phyloP scores from a whole-genome alignment of 306 rosid species.

The Pterocarpus macrocarpus region DNA sequence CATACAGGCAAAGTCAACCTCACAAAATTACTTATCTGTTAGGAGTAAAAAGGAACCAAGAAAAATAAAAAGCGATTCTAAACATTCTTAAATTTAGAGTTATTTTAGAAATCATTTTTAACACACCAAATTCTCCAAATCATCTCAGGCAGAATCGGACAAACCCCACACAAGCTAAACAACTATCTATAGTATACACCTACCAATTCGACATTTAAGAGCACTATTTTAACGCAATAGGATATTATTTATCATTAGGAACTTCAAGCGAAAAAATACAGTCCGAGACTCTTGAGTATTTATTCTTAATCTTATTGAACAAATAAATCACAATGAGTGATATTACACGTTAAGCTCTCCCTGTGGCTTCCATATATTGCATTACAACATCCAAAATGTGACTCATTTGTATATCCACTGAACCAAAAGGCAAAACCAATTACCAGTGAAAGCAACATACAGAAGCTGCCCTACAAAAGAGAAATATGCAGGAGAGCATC shows the following conservation, averaged over 20 bases:
- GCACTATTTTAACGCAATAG: neutral
- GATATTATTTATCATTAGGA: neutral
- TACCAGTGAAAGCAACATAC: neutral
- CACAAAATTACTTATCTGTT: conserved; percentile 20
- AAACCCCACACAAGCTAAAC: conserved; percentile 9
- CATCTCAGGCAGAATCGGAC: conserved; percentile 12
- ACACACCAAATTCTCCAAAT: conserved; percentile 18
- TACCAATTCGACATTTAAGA: neutral
- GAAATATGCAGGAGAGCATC: neutral
- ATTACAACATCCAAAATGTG: neutral
- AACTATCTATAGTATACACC: conserved; percentile 6
- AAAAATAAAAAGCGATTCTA: neutral
- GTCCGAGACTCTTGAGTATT: neutral
- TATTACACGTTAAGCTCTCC: neutral
- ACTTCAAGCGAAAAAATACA: conserved; percentile 6
- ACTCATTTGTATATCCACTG: conserved; percentile 7
- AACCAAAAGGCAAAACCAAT: neutral
- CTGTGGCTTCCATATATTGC: neutral
- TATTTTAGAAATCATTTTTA: too few species aligned
- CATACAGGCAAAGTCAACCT: conserved; percentile 38
- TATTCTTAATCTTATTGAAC: neutral
- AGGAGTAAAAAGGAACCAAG: conserved; percentile 17
- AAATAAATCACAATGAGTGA: neutral
- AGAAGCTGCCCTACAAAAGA: neutral
- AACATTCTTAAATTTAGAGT: too few species aligned